These are phyloP conservation scores for Amanita brunnescens DNA, from an alignment of 768 basidiomycete genomes.

Conservation along the genomic window DNA sequence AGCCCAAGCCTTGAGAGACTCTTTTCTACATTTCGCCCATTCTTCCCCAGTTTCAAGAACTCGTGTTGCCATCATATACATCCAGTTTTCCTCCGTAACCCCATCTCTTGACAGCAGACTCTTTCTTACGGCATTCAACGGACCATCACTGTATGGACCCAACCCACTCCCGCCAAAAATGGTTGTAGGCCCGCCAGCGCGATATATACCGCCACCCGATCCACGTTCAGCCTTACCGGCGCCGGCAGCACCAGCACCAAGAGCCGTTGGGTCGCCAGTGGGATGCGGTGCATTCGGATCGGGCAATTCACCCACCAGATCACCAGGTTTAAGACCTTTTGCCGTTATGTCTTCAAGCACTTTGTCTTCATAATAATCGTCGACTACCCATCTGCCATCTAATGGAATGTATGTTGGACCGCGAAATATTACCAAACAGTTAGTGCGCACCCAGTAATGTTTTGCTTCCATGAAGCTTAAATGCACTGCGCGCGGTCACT, in stretches of 20 bases:
- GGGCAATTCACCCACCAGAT: constrained; percentile 74
- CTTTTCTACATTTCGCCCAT: constrained; percentile 51
- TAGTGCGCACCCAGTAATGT: constrained; percentile 62
- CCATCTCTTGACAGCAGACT: constrained; percentile 71
- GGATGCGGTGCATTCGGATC: constrained; percentile 56
- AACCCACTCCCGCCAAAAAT: constrained; percentile 79
- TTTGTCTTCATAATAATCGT: constrained; percentile 94
- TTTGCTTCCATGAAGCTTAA: constrained; percentile 90
- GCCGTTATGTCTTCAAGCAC: constrained; percentile 65
- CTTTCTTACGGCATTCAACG: constrained; percentile 77
- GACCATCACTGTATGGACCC: constrained; percentile 86
- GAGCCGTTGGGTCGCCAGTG: constrained; percentile 33
- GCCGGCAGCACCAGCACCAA: constrained; percentile 25
- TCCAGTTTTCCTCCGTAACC: constrained; percentile 88
- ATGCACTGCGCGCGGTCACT: constrained; percentile 86
- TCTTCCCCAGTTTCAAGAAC: constrained; percentile 55
- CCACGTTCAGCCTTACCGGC: constrained; percentile 37
- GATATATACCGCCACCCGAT: constrained; percentile 68
- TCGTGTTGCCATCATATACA: constrained; percentile 67
- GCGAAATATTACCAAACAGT: not conserved
- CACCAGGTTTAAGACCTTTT: constrained; percentile 77
- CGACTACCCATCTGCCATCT: constrained; percentile 91
- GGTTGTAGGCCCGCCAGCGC: constrained; percentile 88
- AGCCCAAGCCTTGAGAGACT: constrained; percentile 29
- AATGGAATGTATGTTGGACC: not conserved